phyloP scores from a whole-genome alignment of 2,329 filamentous ascomycete species.

The Ustulina deusta region DNA sequence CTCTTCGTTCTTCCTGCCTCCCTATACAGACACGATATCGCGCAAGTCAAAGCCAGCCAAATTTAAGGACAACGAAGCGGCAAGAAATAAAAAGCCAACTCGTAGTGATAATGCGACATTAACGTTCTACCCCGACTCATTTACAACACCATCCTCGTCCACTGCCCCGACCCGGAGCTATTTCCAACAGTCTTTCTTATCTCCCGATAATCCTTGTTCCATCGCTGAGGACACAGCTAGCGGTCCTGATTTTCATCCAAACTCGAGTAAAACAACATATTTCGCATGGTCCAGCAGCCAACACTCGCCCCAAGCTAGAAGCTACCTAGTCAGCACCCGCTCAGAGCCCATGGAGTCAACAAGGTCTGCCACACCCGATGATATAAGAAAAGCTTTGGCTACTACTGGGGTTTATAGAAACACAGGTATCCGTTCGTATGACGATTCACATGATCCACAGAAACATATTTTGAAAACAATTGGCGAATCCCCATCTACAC shows the following conservation, averaged over 20 bases:
- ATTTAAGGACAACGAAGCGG: constrained; percentile 13
- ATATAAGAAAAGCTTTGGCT: constrained; percentile 39
- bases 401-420: constrained; percentile 45
- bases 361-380: constrained; percentile 42
- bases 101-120: constrained; percentile 11
- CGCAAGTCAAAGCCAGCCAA: constrained; percentile 21
- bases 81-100: background rate
- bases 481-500: constrained; percentile 11
- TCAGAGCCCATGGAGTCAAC: constrained; percentile 25
- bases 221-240: background rate
- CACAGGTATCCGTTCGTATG: constrained; percentile 42
- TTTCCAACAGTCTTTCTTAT: constrained; percentile 1
- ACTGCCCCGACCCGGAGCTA: background rate
- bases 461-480: background rate
- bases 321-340: constrained; percentile 6
- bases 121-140: background rate
- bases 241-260: constrained; percentile 14
- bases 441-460: constrained; percentile 21
- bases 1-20: constrained; percentile 53
- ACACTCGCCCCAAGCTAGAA: constrained; percentile 31
- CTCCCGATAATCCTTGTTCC: background rate
- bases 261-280: constrained; percentile 41
- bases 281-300: constrained; percentile 48
- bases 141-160: constrained; percentile 32
- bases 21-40: constrained; percentile 24